Percentiles rank a stretch among this genome's conserved stretches.
These are phyloP conservation scores for Malus fusca DNA, from an alignment of 306 rosid species.

Conservation along the genomic window DNA sequence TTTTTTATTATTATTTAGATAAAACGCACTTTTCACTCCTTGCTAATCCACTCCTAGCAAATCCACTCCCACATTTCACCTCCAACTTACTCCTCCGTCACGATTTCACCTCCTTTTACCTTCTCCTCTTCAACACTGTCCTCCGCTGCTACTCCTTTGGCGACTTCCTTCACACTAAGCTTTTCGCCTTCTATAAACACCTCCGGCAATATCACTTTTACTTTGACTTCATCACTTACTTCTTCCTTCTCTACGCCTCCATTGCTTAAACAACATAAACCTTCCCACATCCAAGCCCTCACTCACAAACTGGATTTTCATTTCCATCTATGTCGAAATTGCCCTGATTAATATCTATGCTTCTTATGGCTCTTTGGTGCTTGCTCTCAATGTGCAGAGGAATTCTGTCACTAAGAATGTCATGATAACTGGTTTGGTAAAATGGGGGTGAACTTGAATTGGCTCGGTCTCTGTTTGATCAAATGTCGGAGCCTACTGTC, in stretches of 20 bases:
- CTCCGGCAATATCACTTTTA: neutral
- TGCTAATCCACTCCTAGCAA: too few relatives aligned
- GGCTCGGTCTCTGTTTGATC: constrained; percentile 21
- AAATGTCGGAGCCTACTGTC: neutral
- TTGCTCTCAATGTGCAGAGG: too few relatives aligned
- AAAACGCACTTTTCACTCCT: too few relatives aligned
- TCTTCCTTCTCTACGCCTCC: constrained; percentile 50
- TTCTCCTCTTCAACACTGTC: constrained; percentile 48
- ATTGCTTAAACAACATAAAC: constrained; percentile 3
- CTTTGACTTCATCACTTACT: constrained; percentile 43
- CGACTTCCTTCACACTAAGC: constrained; percentile 29
- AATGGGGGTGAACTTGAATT: constrained; percentile 49
- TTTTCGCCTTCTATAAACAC: constrained; percentile 28
- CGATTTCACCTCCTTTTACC: neutral
- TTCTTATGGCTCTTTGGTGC: too few relatives aligned
- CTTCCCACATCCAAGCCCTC: too few relatives aligned
- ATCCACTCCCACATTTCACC: constrained; percentile 51
- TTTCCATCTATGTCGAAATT: constrained; percentile 56
- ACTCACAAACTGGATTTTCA: constrained; percentile 37
- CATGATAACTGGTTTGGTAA: constrained; percentile 45
- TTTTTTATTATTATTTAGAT: too few relatives aligned
- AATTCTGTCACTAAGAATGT: constrained; percentile 41
- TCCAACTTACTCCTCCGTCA: constrained; percentile 30
- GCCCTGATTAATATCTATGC: constrained; percentile 4
- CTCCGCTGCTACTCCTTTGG: constrained; percentile 35